phyloP scores from a whole-genome alignment of 768 basidiomycete genomes.

The Tephrocybe sp. region DNA sequence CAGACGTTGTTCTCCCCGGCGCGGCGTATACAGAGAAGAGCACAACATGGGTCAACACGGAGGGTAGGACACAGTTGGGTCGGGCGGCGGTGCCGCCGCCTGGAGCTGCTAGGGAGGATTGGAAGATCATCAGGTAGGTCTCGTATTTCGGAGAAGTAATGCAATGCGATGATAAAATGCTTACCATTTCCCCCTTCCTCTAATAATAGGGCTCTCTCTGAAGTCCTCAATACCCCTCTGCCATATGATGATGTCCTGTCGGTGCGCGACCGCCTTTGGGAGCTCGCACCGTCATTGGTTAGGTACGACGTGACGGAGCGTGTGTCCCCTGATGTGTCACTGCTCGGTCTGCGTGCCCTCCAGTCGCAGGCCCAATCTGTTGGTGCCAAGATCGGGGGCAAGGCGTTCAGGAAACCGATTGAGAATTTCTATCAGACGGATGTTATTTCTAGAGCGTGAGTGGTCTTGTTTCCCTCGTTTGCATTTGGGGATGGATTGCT shows the following conservation, averaged over 20 bases:
- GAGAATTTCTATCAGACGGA: conserved; percentile 96
- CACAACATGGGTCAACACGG: conserved; percentile 95
- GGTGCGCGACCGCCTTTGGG: conserved; percentile 94
- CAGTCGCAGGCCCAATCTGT: conserved; percentile 43
- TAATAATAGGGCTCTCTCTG: conserved; percentile 83
- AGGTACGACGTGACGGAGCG: conserved; percentile 80
- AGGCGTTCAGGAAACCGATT: conserved; percentile 76
- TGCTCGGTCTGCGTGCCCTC: conserved; percentile 65
- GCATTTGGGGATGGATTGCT: background rate
- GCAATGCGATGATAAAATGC: background rate
- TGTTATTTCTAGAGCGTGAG: conserved; percentile 89
- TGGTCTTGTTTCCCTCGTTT: conserved; percentile 19
- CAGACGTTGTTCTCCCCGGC: conserved; percentile 94
- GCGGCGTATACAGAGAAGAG: conserved; percentile 91
- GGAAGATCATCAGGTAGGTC: conserved; percentile 88
- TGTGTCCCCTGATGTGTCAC: conserved; percentile 69
- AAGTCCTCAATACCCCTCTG: conserved; percentile 74
- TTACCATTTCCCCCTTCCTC: no score
- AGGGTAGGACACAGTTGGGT: conserved; percentile 89
- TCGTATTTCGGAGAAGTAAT: background rate
- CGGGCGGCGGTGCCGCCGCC: conserved; percentile 91
- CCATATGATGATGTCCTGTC: conserved; percentile 87
- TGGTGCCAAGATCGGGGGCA: conserved; percentile 53
- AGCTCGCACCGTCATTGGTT: conserved; percentile 86
- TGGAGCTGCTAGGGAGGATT: conserved; percentile 94